Percentiles rank a stretch among this genome's conserved stretches.
These are phyloP conservation scores for Candida railenensis DNA, from an alignment of 805 yeast genomes.

Conservation along the genomic window DNA sequence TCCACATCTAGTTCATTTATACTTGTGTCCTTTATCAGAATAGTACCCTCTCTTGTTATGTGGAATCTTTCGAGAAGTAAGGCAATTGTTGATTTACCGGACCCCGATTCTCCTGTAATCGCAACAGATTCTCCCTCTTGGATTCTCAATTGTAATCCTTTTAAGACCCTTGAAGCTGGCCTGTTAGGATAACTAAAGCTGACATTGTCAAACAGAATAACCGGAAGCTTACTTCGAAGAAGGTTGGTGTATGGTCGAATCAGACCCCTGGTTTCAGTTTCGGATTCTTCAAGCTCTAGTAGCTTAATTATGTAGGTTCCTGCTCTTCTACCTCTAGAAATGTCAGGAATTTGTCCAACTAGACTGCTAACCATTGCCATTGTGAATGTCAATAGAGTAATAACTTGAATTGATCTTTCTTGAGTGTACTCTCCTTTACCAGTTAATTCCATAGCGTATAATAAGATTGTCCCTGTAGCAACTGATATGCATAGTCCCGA, in stretches of 20 bases:
- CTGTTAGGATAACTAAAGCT: conserved; percentile 48
- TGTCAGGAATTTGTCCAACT: conserved; percentile 70
- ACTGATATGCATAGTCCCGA: conserved; percentile 52
- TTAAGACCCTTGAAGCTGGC: conserved; percentile 30
- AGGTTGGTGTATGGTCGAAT: neutral
- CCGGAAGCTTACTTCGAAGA: neutral
- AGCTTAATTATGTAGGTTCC: conserved; percentile 50
- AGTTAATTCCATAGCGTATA: conserved; percentile 76
- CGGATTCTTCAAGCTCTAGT: conserved; percentile 29
- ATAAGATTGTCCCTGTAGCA: conserved; percentile 73
- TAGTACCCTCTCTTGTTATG: conserved; percentile 32
- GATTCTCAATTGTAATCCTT: conserved; percentile 43
- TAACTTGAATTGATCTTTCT: conserved; percentile 62
- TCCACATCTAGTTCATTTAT: conserved; percentile 44
- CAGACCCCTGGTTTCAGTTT: conserved; percentile 23
- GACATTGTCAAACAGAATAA: conserved; percentile 45
- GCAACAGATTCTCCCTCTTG: conserved; percentile 54
- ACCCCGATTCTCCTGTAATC: conserved; percentile 83
- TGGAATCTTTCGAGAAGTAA: conserved; percentile 57
- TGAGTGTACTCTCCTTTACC: conserved; percentile 54
- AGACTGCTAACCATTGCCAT: conserved; percentile 60
- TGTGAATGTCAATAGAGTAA: conserved; percentile 72
- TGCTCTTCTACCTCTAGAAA: conserved; percentile 77
- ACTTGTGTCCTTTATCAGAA: conserved; percentile 48
- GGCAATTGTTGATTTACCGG: conserved; percentile 83